Evolutionary conservation across 345 rosid species (phyloP).

Genomic region (Arabidopsis suecica): DNA sequence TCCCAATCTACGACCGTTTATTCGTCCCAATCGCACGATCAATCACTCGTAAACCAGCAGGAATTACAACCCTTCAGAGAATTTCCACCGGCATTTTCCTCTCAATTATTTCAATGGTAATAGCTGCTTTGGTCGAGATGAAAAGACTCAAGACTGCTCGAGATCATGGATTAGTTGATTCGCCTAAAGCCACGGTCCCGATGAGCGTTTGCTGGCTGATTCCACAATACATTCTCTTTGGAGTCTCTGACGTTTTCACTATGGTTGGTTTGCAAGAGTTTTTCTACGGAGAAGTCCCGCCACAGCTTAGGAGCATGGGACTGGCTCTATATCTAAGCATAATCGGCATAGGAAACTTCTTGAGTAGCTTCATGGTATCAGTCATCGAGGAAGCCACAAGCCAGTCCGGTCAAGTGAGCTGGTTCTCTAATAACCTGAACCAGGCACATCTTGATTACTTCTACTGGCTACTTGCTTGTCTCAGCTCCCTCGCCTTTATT

Average conservation of each 20-base stretch:
- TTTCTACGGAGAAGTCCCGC: constrained; percentile 47
- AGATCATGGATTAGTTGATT: constrained; percentile 37
- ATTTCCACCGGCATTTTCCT: constrained; percentile 47
- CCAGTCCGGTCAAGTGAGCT: constrained; percentile 33
- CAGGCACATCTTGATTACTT: constrained; percentile 49
- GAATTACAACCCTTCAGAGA: constrained; percentile 53
- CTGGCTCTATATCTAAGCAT: constrained; percentile 42
- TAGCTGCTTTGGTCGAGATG: constrained; percentile 51
- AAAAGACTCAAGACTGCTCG: constrained; percentile 46
- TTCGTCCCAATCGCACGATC: constrained; percentile 55
- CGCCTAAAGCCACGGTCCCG: constrained; percentile 31
- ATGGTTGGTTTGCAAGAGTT: constrained; percentile 51
- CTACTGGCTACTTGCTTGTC: constrained; percentile 49
- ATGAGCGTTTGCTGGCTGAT: constrained; percentile 50
- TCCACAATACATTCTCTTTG: constrained; percentile 46
- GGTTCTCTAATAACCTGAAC: constrained; percentile 46
- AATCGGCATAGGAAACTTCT: constrained; percentile 47
- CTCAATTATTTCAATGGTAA: constrained; percentile 40
- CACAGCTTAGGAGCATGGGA: constrained; percentile 46
- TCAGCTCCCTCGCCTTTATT: constrained; percentile 33
- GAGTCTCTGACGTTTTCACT: constrained; percentile 44
- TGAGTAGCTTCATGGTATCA: constrained; percentile 49
- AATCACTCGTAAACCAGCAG: constrained; percentile 43
- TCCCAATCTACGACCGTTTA: constrained; percentile 60
- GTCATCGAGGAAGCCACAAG: constrained; percentile 40